phyloP scores from a whole-genome alignment of 768 basidiomycete genomes.

The Trametes maxima region DNA sequence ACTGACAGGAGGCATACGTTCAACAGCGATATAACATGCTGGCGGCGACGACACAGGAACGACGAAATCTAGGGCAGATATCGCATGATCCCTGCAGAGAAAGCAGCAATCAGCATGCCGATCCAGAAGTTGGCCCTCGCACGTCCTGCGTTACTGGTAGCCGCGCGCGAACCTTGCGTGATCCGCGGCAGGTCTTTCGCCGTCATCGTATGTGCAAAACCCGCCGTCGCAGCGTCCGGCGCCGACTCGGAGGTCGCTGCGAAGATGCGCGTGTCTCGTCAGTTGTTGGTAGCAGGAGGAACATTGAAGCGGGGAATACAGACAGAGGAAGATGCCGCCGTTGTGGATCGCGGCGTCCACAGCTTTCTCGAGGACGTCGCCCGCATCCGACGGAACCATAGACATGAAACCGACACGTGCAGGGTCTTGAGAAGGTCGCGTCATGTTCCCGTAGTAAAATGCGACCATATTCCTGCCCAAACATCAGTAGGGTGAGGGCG shows the following conservation, averaged over 20 bases:
- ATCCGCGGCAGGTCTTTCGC: neutral
- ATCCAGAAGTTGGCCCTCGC: constrained; percentile 2
- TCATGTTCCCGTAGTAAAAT: constrained; percentile 74
- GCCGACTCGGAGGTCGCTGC: constrained; percentile 12
- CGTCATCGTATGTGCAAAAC: neutral
- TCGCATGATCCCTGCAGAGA: constrained; percentile 6
- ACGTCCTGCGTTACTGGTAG: constrained; percentile 1
- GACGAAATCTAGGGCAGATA: neutral
- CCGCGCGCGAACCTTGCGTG: constrained; percentile 14
- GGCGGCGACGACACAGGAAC: neutral
- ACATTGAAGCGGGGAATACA: neutral
- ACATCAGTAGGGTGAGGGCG: neutral
- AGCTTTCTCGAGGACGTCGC: constrained; percentile 38
- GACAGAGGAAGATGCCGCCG: constrained; percentile 38
- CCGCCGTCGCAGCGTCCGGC: neutral
- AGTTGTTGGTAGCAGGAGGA: neutral
- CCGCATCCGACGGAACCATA: constrained; percentile 63
- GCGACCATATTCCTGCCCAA: constrained; percentile 58
- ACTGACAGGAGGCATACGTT: neutral
- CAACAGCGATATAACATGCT: neutral
- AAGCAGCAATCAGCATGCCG: constrained; percentile 4
- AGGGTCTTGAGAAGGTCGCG: constrained; percentile 65
- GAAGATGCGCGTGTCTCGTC: no score
- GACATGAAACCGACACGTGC: constrained; percentile 74
- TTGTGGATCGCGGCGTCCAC: constrained; percentile 34